Base-by-base conservation (phyloP, 768 basidiomycete species). In the Aureoboletus auriporus region DNA sequence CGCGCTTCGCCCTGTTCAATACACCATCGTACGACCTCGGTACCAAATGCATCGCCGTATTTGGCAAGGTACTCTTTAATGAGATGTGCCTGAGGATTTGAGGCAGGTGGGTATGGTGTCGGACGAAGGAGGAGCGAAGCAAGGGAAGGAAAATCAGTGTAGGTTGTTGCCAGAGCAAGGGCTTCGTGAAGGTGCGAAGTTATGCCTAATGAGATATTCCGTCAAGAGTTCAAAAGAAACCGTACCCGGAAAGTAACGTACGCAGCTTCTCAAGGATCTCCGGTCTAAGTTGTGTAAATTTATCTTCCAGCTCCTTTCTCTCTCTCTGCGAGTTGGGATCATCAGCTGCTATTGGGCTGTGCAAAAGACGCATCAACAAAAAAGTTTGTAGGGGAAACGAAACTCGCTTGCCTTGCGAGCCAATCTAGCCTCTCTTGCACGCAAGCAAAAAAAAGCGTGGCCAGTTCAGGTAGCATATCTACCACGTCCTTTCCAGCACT, bases 1-100 rank as follows among this genome's bases (percentile, higher is more conserved):
- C 91, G 80, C 20, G 90, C 68, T 68, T 92, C 91, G 14, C 89
- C 89, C 54, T 93, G 84, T 55, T 92, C 88, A 42, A 95, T 87
- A 64, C 91, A 95, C 89, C 89, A 96, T 59, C 82, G 79, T 61
- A 89, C 94, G n/a, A 96, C 74, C 59, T 91, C 85, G n/a, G 76
- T 82, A 0, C 93, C 86, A 55, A 97, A 98, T 11, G 80, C 82
- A 30, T 91, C 83, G 42, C 84, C 80, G 68, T 86, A 95, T 58
- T 75, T 76, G 39, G 86, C 77, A 49, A 93, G 80, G 66, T 93
- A 96, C 5, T 65, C 63, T 57, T 84, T 78, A 14, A 93, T 84
- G 16, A 82, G 73, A 23, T 69, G 61, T 2, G 74, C 72, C 56
- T 86, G 73, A 1, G 86, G 83, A 57, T 88, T 89, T 35, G 78